Evolutionary conservation across 768 basidiomycete species (phyloP), one percentile per base, ranked within the genome.

Genomic region (Astraeus odoratus): DNA sequence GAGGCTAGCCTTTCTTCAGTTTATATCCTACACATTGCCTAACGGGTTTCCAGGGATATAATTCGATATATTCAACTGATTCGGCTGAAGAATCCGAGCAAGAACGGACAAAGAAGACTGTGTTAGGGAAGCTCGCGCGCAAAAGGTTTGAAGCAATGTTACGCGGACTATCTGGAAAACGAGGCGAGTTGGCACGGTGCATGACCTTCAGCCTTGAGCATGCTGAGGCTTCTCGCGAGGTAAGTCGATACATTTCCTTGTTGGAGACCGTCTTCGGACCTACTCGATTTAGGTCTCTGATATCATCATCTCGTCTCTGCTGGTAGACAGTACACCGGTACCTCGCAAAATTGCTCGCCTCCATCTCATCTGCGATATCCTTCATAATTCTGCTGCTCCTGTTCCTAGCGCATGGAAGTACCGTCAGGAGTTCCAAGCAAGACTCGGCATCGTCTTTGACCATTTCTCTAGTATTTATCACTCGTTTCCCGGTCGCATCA

Each of bases 181-280:
- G 93, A 46, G 92, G 88, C 5, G 91, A 94, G 63, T 80, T 98
- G 30, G 96, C 91, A 25, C 75, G 92, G 19, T 92, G 88, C 49
- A 99, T 98, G 96, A 79, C 86, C n/a, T 98, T 98, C 60, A 89
- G 92, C 51, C 72, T 99, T 34, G 91, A 94, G 60, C 92, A 95
- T 57, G 95, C 94, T 1, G 95, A 98, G 64, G 93, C 93, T 15
- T 92, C 94, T 15, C 80, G 84, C 45, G 94, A 96, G 73, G 94
- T 92, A 55, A 47, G 61, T 63, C 30, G 16, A 20, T 41, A 16
- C 20, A 12, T 23, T 6, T 26, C 24, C 20, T 8, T 16, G 13
- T 8, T 33, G 8, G 41, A 30, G 22, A 12, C n/a, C 20, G 12
- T 29, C 40, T 16, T 50, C 41, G 45, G 25, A 54, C 43, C 5